A percentile compares a stretch with the other conserved stretches of the same genome.
Conservation (phyloP, 148 eudicot species). For the Amaranthus palmeri region DNA sequence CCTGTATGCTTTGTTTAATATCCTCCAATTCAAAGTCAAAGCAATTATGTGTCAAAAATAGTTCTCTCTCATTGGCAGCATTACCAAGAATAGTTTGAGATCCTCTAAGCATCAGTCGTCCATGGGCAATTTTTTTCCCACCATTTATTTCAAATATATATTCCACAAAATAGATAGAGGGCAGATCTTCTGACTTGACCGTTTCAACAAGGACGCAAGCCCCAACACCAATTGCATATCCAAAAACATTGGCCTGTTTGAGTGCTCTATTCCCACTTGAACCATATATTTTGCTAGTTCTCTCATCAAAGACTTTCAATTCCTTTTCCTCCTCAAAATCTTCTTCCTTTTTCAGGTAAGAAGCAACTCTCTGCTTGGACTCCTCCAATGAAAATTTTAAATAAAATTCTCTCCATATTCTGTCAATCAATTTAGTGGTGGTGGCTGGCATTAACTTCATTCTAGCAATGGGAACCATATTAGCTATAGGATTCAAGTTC, state of each 20-base stretch:
- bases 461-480: slow-evolving; percentile 55
- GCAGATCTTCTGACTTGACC: slow-evolving; percentile 38
- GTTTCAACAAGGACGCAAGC: slow-evolving; percentile 59
- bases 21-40: slow-evolving; percentile 62
- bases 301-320: slow-evolving; percentile 19
- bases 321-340: slow-evolving; percentile 51
- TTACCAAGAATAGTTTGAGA: slow-evolving; percentile 72
- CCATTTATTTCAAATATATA: slow-evolving; percentile 73
- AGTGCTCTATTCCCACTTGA: slow-evolving; percentile 37
- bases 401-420: slow-evolving; percentile 95
- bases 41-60: slow-evolving; percentile 79
- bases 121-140: slow-evolving; percentile 71
- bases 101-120: slow-evolving; percentile 69
- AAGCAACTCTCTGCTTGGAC: slow-evolving; percentile 37
- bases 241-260: slow-evolving; percentile 49
- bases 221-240: slow-evolving; percentile 51
- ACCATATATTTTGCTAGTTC: slow-evolving; percentile 31
- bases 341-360: slow-evolving; percentile 52
- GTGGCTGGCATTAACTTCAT: slow-evolving; percentile 94
- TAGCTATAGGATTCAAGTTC: slow-evolving; percentile 83
- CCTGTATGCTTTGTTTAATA: slow-evolving; percentile 38
- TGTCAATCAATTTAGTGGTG: slow-evolving; percentile 75
- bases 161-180: slow-evolving; percentile 70
- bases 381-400: slow-evolving; percentile 78
- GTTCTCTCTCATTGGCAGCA: slow-evolving; percentile 77